Conservation (phyloP, 257 asterid genomes). For the Capsicum baccatum region DNA sequence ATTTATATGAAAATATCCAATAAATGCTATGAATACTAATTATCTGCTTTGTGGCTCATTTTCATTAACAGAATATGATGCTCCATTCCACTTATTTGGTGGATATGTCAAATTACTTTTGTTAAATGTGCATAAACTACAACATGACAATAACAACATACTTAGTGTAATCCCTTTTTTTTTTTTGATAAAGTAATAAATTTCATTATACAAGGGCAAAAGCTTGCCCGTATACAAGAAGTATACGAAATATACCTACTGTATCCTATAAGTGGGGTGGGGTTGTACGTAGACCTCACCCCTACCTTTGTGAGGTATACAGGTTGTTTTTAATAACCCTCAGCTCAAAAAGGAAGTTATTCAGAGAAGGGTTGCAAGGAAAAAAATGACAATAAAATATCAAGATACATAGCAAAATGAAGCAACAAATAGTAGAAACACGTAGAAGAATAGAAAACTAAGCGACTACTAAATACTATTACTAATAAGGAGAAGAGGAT, state of each 20-base stretch:
- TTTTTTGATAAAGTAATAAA: no score
- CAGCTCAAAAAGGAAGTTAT: background rate
- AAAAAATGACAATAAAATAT: background rate
- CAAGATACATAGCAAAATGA: background rate
- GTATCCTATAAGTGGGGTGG: background rate
- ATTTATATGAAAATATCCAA: background rate
- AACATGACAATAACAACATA: background rate
- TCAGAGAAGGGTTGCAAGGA: background rate
- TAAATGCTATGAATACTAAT: background rate
- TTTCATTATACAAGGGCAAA: no score
- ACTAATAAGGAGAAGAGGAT: background rate
- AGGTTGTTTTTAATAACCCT: background rate
- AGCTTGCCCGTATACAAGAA: no score
- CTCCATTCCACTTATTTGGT: background rate
- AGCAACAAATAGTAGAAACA: background rate
- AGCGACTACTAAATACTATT: background rate
- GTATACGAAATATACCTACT: background rate
- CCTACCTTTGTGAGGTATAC: background rate
- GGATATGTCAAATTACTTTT: constrained; percentile 4
- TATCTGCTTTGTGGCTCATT: background rate
- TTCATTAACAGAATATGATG: constrained; percentile 13
- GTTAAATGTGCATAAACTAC: constrained; percentile 22
- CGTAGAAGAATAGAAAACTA: background rate
- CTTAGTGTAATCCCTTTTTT: background rate
- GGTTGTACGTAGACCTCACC: background rate